phyloP scores from a whole-genome alignment of 2,329 filamentous ascomycete genomes.

The Verruconis gallopava region DNA sequence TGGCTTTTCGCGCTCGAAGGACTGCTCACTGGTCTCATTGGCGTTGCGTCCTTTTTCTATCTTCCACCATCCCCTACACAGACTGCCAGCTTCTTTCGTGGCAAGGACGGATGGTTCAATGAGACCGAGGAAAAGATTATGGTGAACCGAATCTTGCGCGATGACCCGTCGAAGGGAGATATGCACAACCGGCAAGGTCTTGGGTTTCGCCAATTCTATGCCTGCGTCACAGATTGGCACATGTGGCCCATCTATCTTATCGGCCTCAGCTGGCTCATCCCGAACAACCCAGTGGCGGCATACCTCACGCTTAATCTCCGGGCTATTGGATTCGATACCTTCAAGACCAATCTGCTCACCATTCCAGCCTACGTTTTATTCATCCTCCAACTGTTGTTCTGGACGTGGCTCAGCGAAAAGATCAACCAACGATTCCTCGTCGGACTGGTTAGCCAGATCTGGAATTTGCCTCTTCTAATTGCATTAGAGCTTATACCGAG shows the following conservation, averaged over 20 bases:
- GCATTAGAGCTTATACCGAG: constrained; percentile 22
- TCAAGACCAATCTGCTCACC: constrained; percentile 23
- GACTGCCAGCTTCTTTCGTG: constrained; percentile 48
- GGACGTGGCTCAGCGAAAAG: constrained; percentile 38
- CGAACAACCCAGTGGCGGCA: constrained; percentile 18
- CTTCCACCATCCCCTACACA: constrained; percentile 41
- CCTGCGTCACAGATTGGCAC: constrained; percentile 40
- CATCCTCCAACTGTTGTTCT: constrained; percentile 35
- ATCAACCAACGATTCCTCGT: constrained; percentile 40
- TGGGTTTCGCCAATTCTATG: constrained; percentile 33
- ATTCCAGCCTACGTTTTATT: constrained; percentile 33
- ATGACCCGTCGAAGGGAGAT: constrained; percentile 44
- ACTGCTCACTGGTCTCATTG: constrained; percentile 18
- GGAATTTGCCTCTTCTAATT: constrained; percentile 26
- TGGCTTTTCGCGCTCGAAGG: constrained; percentile 22
- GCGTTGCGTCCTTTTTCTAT: constrained; percentile 18
- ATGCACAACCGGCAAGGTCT: constrained; percentile 49
- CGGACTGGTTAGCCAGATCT: constrained; percentile 26
- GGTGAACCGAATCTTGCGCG: constrained; percentile 48
- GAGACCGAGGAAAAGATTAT: constrained; percentile 58
- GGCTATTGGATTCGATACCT: constrained; percentile 23
- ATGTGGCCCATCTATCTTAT: constrained; percentile 32
- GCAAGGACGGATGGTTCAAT: constrained; percentile 52
- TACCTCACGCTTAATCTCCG: constrained; percentile 25
- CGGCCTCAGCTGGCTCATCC: constrained; percentile 25